These are phyloP conservation scores for Artemisia annua DNA, from an alignment of 129 eudicot species.

Conservation along the genomic window DNA sequence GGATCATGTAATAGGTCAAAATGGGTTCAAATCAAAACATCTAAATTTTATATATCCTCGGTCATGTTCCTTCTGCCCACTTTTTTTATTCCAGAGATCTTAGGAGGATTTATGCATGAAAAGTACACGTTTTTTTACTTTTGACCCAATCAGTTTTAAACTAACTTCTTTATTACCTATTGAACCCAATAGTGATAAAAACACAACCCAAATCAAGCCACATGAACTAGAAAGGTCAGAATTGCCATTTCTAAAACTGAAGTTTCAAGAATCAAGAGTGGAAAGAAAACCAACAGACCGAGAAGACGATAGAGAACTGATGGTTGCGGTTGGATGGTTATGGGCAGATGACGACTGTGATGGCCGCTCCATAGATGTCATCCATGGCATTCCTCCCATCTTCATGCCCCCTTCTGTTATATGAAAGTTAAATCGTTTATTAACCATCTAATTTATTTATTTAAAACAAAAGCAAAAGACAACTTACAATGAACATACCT, in stretches of 20 bases:
- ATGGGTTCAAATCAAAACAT: too few species aligned
- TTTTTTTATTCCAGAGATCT: too few species aligned
- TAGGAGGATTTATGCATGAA: too few species aligned
- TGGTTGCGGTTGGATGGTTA: conserved; percentile 42
- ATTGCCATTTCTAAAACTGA: neutral
- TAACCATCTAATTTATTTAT: neutral
- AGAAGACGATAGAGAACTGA: conserved; percentile 69
- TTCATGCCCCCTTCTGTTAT: conserved; percentile 41
- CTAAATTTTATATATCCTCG: too few species aligned
- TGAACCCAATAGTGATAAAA: too few species aligned
- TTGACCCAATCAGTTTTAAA: too few species aligned
- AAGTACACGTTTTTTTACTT: too few species aligned
- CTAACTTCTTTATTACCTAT: too few species aligned
- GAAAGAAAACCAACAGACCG: conserved; percentile 55
- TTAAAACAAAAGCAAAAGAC: neutral
- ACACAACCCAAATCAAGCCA: too few species aligned
- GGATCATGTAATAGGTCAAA: too few species aligned
- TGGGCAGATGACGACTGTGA: conserved; percentile 78
- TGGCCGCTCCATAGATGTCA: conserved; percentile 55
- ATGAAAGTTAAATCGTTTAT: neutral
- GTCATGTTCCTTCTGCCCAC: too few species aligned
- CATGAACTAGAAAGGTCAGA: too few species aligned
- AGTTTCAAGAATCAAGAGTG: neutral
- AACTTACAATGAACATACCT: conserved; percentile 39
- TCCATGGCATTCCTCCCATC: conserved; percentile 63